Percentiles rank a stretch among this genome's conserved stretches.
These are phyloP conservation scores for Scleromitrula shiraiana DNA, from an alignment of 2,329 filamentous ascomycete genomes.

Conservation along the genomic window DNA sequence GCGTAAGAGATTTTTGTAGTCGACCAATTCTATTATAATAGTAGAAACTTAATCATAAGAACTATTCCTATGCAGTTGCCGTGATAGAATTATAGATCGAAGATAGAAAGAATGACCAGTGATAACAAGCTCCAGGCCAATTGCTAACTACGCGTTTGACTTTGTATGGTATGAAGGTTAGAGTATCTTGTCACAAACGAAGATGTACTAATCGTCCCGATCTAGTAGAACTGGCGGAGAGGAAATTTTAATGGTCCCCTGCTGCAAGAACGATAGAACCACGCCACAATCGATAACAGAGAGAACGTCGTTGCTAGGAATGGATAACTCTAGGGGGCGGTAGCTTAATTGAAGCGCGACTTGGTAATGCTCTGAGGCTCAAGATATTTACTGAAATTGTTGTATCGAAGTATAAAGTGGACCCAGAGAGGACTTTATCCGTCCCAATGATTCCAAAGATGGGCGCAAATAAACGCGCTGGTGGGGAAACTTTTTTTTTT, in stretches of 20 bases:
- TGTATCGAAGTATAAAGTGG: slow-evolving; percentile 11
- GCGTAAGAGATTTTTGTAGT: neutral
- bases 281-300: neutral
- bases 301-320: slow-evolving; percentile 1
- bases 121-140: neutral
- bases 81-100: neutral
- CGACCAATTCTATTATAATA: neutral
- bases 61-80: neutral
- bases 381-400: slow-evolving; percentile 9
- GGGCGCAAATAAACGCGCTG: slow-evolving; percentile 10
- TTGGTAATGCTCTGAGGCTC: slow-evolving; percentile 6
- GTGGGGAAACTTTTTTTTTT: slow-evolving; percentile 8
- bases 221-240: neutral
- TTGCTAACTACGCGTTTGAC: neutral
- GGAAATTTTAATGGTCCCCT: neutral
- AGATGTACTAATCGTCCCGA: neutral
- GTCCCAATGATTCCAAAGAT: slow-evolving; percentile 9
- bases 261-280: neutral
- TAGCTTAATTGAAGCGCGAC: slow-evolving; percentile 7
- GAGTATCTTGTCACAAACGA: no score
- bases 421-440: slow-evolving; percentile 10
- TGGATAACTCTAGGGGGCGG: neutral
- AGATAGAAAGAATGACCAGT: neutral
- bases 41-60: slow-evolving; percentile 6
- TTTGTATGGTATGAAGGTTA: no score